Conservation (phyloP, 2,329 filamentous ascomycete genomes). For the Hymenoscyphus fraxineus region DNA sequence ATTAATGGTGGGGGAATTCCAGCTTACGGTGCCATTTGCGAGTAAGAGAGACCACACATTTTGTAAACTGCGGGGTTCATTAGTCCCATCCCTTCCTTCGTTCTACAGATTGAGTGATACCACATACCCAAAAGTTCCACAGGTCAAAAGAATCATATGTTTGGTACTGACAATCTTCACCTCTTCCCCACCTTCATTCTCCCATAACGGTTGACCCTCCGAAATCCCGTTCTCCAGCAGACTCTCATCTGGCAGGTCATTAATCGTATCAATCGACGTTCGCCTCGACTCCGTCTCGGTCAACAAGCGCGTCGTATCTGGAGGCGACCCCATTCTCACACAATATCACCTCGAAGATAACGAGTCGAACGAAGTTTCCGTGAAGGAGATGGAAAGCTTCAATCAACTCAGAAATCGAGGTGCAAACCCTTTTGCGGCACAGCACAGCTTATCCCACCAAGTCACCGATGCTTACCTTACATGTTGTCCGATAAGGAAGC, state of each 20-base stretch:
- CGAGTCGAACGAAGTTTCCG: background rate
- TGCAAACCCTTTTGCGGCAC: background rate
- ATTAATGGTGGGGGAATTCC: too few species aligned
- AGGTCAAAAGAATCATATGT: conserved; percentile 9
- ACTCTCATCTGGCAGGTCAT: background rate
- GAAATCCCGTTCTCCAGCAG: background rate
- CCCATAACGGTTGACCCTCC: too few species aligned
- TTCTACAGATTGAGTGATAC: too few species aligned
- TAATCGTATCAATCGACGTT: conserved; percentile 7
- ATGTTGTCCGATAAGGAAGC: conserved; percentile 1
- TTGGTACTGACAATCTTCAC: conserved; percentile 5
- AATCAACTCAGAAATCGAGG: background rate
- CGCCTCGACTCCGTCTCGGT: background rate
- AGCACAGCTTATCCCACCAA: background rate
- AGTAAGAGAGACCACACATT: conserved; percentile 12
- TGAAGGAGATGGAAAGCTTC: background rate
- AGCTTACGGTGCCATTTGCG: conserved; percentile 9
- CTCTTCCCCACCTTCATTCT: background rate
- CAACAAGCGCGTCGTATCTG: background rate
- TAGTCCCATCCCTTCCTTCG: background rate
- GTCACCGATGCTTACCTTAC: background rate
- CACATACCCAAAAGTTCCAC: conserved; percentile 10
- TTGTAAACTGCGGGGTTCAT: conserved; percentile 6
- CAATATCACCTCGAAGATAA: background rate
- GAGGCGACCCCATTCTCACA: background rate